phyloP scores from a whole-genome alignment of 2,329 filamentous ascomycete genomes.

The Pseudogymnoascus sp. region DNA sequence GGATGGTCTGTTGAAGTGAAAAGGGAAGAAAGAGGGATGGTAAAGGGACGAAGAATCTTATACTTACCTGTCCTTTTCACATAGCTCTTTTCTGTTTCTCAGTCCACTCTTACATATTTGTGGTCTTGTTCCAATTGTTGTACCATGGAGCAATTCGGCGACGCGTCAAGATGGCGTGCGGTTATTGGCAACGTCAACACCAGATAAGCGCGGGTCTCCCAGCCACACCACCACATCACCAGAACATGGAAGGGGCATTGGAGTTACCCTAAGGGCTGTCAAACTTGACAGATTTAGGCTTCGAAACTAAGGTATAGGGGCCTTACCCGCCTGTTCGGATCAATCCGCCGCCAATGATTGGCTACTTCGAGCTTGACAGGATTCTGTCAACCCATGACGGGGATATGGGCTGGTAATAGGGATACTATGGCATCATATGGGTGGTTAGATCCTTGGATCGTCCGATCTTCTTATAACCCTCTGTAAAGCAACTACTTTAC shows the following conservation, averaged over 20 bases:
- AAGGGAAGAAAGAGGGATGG: background rate
- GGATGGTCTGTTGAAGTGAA: background rate
- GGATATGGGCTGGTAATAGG: background rate
- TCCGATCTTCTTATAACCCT: background rate
- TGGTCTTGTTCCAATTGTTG: background rate
- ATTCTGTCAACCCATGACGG: background rate
- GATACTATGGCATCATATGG: constrained; percentile 2
- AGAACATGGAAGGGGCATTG: background rate
- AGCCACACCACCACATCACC: constrained; percentile 1
- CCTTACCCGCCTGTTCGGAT: background rate
- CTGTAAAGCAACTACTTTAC: background rate
- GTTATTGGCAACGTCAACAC: background rate
- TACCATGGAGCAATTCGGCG: background rate
- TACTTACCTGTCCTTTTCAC: background rate
- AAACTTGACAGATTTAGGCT: background rate
- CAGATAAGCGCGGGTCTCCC: background rate
- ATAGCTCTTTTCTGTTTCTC: background rate
- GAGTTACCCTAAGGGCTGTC: background rate
- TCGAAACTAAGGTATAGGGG: background rate
- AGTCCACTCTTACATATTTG: constrained; percentile 3
- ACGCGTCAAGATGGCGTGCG: background rate
- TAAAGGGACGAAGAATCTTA: background rate
- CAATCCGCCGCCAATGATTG: background rate
- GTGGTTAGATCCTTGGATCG: background rate
- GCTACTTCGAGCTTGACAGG: background rate